Percentiles rank a stretch among this genome's conserved stretches.
Conservation (phyloP, 305 asterid genomes). For the Withania somnifera region DNA sequence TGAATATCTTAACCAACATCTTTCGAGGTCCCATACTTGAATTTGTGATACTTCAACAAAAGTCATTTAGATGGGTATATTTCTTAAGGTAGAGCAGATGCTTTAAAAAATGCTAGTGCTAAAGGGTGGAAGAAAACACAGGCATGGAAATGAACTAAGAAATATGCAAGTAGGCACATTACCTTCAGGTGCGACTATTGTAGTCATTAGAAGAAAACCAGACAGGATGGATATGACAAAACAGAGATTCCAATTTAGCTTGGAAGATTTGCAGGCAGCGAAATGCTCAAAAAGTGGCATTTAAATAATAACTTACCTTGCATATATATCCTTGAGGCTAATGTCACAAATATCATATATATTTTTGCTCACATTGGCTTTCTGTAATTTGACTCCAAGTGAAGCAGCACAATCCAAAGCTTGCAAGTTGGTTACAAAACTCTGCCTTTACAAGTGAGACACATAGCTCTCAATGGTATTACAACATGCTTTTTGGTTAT, state of each 20-base stretch:
- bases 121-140: neutral
- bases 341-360: conserved; percentile 67
- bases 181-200: conserved; percentile 80
- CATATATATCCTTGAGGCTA: conserved; percentile 94
- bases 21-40: neutral
- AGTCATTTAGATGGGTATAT: neutral
- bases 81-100: neutral
- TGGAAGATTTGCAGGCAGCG: conserved; percentile 3
- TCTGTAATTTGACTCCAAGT: conserved; percentile 61
- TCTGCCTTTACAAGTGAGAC: conserved; percentile 88
- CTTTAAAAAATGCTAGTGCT: neutral
- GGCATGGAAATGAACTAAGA: neutral
- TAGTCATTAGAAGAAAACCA: conserved; percentile 21
- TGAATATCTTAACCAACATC: neutral
- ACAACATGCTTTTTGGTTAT: conserved; percentile 63
- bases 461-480: conserved; percentile 55
- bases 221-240: conserved; percentile 22
- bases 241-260: conserved; percentile 24
- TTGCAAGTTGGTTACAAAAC: conserved; percentile 92
- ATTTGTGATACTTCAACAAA: neutral
- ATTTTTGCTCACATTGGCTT: conserved; percentile 65
- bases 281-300: neutral
- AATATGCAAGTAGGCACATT: conserved; percentile 14
- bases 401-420: conserved; percentile 90
- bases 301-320: conserved; percentile 53